Percentiles rank a stretch among this genome's conserved stretches.
Conservation (phyloP, 1,284 basidiomycete genomes). For the Heterobasidion parviporum region DNA sequence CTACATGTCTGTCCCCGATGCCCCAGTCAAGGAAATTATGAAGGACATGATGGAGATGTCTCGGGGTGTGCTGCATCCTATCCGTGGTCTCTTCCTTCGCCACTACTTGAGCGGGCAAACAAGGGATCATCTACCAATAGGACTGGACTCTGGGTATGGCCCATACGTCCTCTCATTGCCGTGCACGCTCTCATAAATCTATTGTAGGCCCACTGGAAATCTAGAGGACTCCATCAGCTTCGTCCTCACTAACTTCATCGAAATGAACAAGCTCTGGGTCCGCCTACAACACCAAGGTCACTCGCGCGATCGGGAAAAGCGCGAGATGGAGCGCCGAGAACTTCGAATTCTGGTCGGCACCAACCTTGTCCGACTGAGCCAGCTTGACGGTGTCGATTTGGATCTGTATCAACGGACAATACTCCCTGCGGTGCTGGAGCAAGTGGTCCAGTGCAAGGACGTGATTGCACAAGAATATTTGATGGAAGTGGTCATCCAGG, state of each 20-base stretch:
- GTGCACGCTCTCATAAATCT: constrained; percentile 3
- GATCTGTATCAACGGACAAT: constrained; percentile 82
- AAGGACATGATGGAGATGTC: constrained; percentile 99
- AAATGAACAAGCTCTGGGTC: constrained; percentile 99
- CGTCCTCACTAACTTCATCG: constrained; percentile 94
- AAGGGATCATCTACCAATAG: constrained; percentile 87
- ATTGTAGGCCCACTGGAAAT: constrained; percentile 69
- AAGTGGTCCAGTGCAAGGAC: constrained; percentile 94
- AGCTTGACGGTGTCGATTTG: constrained; percentile 90
- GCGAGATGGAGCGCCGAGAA: constrained; percentile 89
- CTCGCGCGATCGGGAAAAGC: constrained; percentile 89
- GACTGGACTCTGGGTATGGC: constrained; percentile 71
- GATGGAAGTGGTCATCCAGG: constrained; percentile 98
- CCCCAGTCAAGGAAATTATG: constrained; percentile 96
- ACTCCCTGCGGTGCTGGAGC: constrained; percentile 85
- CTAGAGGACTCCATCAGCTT: constrained; percentile 91
- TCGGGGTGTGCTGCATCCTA: constrained; percentile 88
- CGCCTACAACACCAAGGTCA: constrained; percentile 93
- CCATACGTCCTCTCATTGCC: background rate
- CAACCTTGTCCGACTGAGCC: constrained; percentile 87
- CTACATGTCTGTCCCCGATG: constrained; percentile 94
- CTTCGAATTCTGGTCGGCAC: constrained; percentile 92
- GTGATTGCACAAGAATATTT: constrained; percentile 96
- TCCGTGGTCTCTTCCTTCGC: constrained; percentile 84
- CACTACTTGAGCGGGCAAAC: constrained; percentile 96